These are phyloP conservation scores for Penicillium antarcticum DNA, from an alignment of 495 filamentous ascomycete species.

Conservation along the genomic window DNA sequence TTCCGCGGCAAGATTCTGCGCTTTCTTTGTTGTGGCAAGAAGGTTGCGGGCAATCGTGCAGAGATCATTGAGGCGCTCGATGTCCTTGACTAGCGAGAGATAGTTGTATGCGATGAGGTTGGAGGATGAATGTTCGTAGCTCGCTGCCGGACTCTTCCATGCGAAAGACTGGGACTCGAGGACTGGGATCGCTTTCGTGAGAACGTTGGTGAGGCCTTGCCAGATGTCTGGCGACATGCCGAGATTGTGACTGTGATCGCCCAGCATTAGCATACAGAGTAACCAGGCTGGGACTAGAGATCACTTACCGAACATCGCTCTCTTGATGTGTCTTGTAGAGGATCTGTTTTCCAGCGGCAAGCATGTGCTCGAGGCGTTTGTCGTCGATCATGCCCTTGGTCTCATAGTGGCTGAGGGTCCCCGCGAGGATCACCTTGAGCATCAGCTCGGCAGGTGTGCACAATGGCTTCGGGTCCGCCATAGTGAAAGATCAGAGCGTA, in stretches of 20 bases:
- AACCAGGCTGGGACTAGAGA: not conserved
- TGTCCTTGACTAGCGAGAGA: constrained; percentile 68
- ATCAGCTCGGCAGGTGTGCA: constrained; percentile 48
- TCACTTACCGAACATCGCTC: constrained; percentile 44
- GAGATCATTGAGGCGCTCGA: constrained; percentile 80
- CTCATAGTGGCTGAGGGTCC: constrained; percentile 49
- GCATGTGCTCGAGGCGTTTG: constrained; percentile 48
- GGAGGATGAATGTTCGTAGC: constrained; percentile 54
- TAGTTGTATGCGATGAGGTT: constrained; percentile 79
- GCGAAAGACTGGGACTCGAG: constrained; percentile 61
- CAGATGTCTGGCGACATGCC: constrained; percentile 64
- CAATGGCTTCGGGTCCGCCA: constrained; percentile 37
- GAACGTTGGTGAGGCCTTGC: constrained; percentile 61
- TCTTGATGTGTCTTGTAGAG: constrained; percentile 51
- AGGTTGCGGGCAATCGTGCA: constrained; percentile 83
- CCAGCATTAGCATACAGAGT: not conserved
- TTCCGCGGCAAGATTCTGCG: constrained; percentile 81
- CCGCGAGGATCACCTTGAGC: constrained; percentile 46
- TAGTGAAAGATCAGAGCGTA: constrained; percentile 5
- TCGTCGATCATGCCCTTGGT: constrained; percentile 51
- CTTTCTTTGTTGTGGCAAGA: constrained; percentile 74
- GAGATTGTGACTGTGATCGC: constrained; percentile 34
- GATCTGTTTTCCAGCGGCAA: constrained; percentile 47
- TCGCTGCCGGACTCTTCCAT: constrained; percentile 56
- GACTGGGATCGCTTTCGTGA: constrained; percentile 58